These are phyloP conservation scores for Chrysanthemum makinoi DNA, from an alignment of 129 eudicot species.

Conservation along the genomic window DNA sequence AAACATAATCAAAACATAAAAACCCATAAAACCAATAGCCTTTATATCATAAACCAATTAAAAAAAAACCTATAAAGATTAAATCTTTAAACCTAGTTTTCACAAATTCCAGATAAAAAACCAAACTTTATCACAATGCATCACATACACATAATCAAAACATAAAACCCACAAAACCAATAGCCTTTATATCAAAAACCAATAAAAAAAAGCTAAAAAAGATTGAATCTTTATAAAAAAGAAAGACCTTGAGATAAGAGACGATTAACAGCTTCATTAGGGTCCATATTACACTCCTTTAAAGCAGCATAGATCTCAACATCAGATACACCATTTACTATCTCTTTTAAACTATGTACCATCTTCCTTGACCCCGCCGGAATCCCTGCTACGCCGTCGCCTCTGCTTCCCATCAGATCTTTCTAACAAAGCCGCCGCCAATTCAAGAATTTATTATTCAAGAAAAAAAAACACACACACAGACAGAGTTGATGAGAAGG, in stretches of 20 bases:
- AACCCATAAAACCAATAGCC: background rate
- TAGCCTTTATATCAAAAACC: background rate
- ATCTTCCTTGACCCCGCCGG: slow-evolving; percentile 71
- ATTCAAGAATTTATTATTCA: background rate
- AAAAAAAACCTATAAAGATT: too few species aligned
- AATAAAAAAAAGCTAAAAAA: background rate
- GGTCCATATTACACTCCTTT: slow-evolving; percentile 93
- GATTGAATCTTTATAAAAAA: too few species aligned
- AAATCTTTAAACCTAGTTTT: too few species aligned
- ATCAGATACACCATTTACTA: slow-evolving; percentile 65
- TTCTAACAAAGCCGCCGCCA: slow-evolving; percentile 17
- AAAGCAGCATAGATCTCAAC: slow-evolving; percentile 82
- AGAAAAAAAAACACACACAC: background rate
- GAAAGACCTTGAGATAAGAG: slow-evolving; percentile 73
- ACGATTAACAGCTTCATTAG: slow-evolving; percentile 80
- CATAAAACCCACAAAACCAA: background rate
- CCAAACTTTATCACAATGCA: too few species aligned
- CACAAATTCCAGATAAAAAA: too few species aligned
- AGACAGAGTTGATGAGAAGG: background rate
- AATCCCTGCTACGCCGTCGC: slow-evolving; percentile 43
- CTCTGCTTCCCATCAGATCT: slow-evolving; percentile 46
- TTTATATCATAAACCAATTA: background rate
- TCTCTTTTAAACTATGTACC: slow-evolving; percentile 78
- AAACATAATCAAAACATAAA: too few species aligned
- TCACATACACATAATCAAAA: background rate